phyloP scores from a whole-genome alignment of 345 rosid species.

The Citrus cavaleriei region DNA sequence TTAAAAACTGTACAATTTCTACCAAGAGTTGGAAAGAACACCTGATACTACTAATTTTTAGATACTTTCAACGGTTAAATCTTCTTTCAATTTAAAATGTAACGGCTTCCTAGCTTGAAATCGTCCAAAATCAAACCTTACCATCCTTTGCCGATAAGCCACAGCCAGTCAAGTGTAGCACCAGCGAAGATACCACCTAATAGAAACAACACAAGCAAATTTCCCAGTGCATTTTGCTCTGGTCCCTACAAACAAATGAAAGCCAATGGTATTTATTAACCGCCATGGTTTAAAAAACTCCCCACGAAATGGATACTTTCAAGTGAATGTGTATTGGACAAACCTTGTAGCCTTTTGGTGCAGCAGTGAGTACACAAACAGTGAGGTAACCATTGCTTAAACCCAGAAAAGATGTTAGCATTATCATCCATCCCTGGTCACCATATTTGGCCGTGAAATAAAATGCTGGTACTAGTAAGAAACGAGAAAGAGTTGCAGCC shows the following conservation, averaged over 20 bases:
- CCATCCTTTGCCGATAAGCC: slow-evolving; percentile 74
- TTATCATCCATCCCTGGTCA: slow-evolving; percentile 84
- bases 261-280: too few relatives aligned
- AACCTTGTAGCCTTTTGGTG: slow-evolving; percentile 88
- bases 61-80: background rate
- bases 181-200: slow-evolving; percentile 54
- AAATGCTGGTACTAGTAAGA: slow-evolving; percentile 62
- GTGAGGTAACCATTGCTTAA: slow-evolving; percentile 71
- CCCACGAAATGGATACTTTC: background rate
- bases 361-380: slow-evolving; percentile 65
- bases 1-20: too few relatives aligned
- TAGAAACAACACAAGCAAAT: slow-evolving; percentile 55
- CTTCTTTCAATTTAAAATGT: background rate
- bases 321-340: background rate
- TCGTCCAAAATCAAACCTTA: slow-evolving; percentile 11
- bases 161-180: slow-evolving; percentile 55
- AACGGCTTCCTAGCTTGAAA: background rate
- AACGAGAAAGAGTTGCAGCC: slow-evolving; percentile 39
- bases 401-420: slow-evolving; percentile 73
- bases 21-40: too few relatives aligned
- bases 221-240: slow-evolving; percentile 68
- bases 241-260: slow-evolving; percentile 41
- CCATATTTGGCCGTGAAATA: slow-evolving; percentile 77
- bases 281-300: background rate
- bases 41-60: too few relatives aligned